Conservation (phyloP, 768 basidiomycete genomes). For the Vararia minispora region DNA sequence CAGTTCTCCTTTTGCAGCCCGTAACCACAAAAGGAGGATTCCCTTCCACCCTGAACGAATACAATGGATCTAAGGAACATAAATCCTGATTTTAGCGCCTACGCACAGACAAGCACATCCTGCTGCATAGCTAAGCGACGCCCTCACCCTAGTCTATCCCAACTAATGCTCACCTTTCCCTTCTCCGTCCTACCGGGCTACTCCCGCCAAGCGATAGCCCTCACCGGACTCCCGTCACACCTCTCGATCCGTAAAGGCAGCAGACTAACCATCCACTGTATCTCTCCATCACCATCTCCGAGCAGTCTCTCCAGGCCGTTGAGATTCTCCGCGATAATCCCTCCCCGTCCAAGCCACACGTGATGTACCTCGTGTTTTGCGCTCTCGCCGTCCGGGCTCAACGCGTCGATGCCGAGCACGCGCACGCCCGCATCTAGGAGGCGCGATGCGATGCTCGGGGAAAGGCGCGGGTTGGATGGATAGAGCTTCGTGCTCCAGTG, state of each 20-base stretch:
- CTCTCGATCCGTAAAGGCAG: conserved; percentile 47
- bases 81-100: too few relatives aligned
- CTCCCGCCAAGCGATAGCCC: conserved; percentile 50
- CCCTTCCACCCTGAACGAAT: too few relatives aligned
- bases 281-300: conserved; percentile 13
- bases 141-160: too few relatives aligned
- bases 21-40: too few relatives aligned
- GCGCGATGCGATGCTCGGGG: conserved; percentile 35
- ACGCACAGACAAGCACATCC: too few relatives aligned
- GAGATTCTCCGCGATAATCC: conserved; percentile 64
- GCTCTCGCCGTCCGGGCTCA: conserved; percentile 46
- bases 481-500: conserved; percentile 41
- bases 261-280: conserved; percentile 37
- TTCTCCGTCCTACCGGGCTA: too few relatives aligned
- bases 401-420: conserved; percentile 50
- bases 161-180: too few relatives aligned
- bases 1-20: too few relatives aligned
- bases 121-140: too few relatives aligned
- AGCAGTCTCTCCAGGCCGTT: conserved; percentile 36
- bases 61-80: too few relatives aligned
- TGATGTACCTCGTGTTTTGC: conserved; percentile 38
- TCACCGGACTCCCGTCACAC: conserved; percentile 60
- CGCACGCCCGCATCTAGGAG: conserved; percentile 41
- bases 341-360: conserved; percentile 44
- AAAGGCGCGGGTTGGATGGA: conserved; percentile 55